Conservation (phyloP, 257 asterid genomes). For the Thymus mandschuricus region DNA sequence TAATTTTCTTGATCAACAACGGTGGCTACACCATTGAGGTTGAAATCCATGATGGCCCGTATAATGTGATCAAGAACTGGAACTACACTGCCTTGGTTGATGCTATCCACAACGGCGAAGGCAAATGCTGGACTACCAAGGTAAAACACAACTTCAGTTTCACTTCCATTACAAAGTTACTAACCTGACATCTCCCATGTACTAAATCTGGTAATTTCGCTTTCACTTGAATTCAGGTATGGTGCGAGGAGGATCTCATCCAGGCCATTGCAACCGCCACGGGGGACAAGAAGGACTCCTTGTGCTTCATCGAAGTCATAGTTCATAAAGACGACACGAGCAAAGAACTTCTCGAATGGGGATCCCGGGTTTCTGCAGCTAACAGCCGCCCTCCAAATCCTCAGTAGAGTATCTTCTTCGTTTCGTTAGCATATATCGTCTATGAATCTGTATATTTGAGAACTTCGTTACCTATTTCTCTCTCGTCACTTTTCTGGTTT, state of each 20-base stretch:
- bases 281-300: constrained; percentile 54
- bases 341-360: constrained; percentile 92
- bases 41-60: constrained; percentile 86
- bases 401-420: constrained; percentile 42
- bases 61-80: constrained; percentile 92
- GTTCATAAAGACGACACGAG: constrained; percentile 90
- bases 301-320: constrained; percentile 82
- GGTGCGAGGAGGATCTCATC: constrained; percentile 63
- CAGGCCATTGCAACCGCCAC: constrained; percentile 66
- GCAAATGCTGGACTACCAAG: constrained; percentile 91
- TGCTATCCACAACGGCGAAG: constrained; percentile 78
- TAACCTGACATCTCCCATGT: neutral
- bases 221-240: constrained; percentile 41
- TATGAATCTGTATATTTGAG: neutral
- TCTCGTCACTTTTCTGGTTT: neutral
- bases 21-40: constrained; percentile 87
- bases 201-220: neutral
- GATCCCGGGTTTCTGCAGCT: constrained; percentile 81
- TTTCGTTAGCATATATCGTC: neutral
- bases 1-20: constrained; percentile 80
- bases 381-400: constrained; percentile 86
- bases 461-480: neutral
- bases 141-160: constrained; percentile 32
- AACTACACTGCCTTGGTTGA: constrained; percentile 74
- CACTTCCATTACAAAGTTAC: too few species aligned